These are phyloP conservation scores for Afroboletus lepidellus DNA, from an alignment of 1,284 basidiomycete species.

Conservation along the genomic window DNA sequence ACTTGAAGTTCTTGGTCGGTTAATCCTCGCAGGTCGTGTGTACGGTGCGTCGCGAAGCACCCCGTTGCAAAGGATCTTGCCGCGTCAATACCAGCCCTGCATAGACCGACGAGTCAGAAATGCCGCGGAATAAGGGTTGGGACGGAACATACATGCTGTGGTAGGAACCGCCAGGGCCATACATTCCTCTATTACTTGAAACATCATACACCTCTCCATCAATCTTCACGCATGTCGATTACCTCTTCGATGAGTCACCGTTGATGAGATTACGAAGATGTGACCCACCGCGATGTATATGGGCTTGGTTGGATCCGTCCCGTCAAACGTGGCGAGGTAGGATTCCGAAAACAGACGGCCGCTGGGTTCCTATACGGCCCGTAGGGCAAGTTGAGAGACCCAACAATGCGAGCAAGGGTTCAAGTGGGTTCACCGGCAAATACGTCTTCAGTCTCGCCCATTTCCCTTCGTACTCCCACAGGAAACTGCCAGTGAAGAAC, in stretches of 20 bases:
- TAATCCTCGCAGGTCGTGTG: constrained; percentile 86
- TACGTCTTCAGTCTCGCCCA: constrained; percentile 58
- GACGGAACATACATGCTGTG: constrained; percentile 64
- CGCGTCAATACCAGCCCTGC: constrained; percentile 83
- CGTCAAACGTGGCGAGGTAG: constrained; percentile 74
- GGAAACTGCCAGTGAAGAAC: constrained; percentile 77
- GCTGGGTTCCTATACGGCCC: constrained; percentile 44
- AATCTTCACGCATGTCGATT: constrained; percentile 50
- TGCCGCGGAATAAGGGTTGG: constrained; percentile 17
- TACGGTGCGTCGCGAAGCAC: constrained; percentile 87
- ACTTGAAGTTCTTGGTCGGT: constrained; percentile 70
- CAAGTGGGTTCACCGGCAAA: constrained; percentile 51
- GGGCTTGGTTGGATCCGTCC: constrained; percentile 64
- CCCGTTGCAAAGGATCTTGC: constrained; percentile 90
- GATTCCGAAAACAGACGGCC: constrained; percentile 74
- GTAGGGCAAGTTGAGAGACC: constrained; percentile 5
- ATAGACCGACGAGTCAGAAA: constrained; percentile 20
- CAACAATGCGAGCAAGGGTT: background rate
- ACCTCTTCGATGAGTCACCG: constrained; percentile 12
- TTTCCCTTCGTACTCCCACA: constrained; percentile 73
- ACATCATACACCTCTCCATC: constrained; percentile 95
- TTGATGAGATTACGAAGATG: constrained; percentile 6
- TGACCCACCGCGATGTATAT: constrained; percentile 79
- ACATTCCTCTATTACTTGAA: constrained; percentile 69
- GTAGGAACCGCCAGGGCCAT: constrained; percentile 89